These are phyloP conservation scores for Trypanosoma rangeli DNA, from an alignment of 208 protist genomes.

Conservation along the genomic window DNA sequence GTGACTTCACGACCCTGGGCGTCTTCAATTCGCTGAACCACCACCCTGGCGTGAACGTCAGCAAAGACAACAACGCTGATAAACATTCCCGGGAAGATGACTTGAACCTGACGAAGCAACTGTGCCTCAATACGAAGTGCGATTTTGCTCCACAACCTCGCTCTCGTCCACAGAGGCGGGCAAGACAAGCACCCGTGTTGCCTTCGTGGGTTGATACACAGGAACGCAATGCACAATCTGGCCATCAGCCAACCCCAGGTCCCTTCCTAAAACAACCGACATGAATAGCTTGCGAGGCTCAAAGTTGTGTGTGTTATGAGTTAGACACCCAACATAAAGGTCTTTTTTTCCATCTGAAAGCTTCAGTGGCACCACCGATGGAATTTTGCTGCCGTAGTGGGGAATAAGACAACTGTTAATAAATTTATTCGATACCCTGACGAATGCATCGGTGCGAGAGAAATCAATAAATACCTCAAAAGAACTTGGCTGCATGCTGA, in stretches of 20 bases:
- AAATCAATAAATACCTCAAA: conserved; percentile 65
- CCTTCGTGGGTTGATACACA: conserved; percentile 39
- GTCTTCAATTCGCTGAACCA: conserved; percentile 66
- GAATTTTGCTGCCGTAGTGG: conserved; percentile 47
- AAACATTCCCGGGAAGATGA: conserved; percentile 76
- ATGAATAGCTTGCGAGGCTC: conserved; percentile 55
- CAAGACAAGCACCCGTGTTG: conserved; percentile 73
- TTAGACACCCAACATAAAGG: conserved; percentile 72
- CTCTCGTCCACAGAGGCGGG: conserved; percentile 89
- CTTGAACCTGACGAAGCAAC: conserved; percentile 83
- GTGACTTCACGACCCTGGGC: conserved; percentile 33
- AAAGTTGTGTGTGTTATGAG: conserved; percentile 40
- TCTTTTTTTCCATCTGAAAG: conserved; percentile 48
- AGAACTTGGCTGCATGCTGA: conserved; percentile 28
- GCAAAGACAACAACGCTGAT: conserved; percentile 70
- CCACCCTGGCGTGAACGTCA: conserved; percentile 64
- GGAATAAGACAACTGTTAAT: conserved; percentile 40
- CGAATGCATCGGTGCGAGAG: conserved; percentile 67
- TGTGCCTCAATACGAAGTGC: conserved; percentile 76
- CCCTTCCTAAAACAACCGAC: conserved; percentile 46
- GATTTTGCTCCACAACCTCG: conserved; percentile 92
- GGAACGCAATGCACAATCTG: conserved; percentile 59
- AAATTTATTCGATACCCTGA: conserved; percentile 54
- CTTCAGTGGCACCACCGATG: conserved; percentile 55
- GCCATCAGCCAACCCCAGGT: conserved; percentile 57